Evolutionary conservation across 495 filamentous ascomycete genomes (phyloP), one percentile per base, ranked within the genome.

Genomic region (Neurospora sp.): DNA sequence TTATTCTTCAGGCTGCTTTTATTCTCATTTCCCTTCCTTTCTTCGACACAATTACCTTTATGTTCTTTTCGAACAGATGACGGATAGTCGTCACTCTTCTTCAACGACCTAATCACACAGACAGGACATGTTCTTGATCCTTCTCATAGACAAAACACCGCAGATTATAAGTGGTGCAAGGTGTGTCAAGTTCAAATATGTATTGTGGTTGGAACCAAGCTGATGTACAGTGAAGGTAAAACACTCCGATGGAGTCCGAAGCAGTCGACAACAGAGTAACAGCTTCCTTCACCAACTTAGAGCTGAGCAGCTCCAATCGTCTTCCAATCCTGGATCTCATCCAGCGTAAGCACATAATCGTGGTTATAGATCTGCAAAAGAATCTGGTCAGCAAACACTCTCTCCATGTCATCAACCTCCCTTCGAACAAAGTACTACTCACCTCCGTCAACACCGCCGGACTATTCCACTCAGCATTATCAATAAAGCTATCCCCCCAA

Each of bases 401-500:
- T 3, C 31, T 31, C 31, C 27, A 31, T 31, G 2, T 31, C 31
- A 31, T 3, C 31, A 2, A 2, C 31, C 31, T 31, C 31, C 31
- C 31, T 3, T 31, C 31, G 31, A 31, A 31, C 31, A 31, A 31
- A 31, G 31, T 31, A 31, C 1, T 31, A 31, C 73, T 62, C 8
- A 80, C 80, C 71, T 60, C 69, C 20, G 79, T 79, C 14, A 85
- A 79, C 31, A 78, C 78, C 2, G 77, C 80, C 8, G 78, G 18
- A 5, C 75, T 76, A 77, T 86, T 86, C 77, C 78, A 83, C 38
- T 69, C 74, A 11, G 76, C 76, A 44, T 80, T 79, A 72, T 82
- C 74, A 72, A 85, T 82, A 35, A 80, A 85, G 3, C 73, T 74
- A 70, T 82, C 81, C 39, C 81, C 80, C 85, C 85, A 86, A 8